Evolutionary conservation across 176 grass and related monocot genomes (phyloP).

Genomic region (Microstegium vimineum): DNA sequence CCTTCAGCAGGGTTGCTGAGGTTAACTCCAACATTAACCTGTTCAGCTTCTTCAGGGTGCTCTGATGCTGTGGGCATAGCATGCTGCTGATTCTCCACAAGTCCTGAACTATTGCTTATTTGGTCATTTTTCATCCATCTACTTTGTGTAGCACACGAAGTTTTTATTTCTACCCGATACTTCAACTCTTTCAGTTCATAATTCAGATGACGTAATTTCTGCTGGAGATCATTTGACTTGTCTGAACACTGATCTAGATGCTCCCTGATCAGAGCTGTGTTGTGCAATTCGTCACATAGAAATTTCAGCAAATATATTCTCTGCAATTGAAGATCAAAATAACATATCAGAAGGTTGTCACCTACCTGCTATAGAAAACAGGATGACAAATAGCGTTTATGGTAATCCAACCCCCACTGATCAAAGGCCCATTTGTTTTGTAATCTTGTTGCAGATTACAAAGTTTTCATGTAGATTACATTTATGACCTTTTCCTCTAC

Average conservation of each 20-base stretch:
- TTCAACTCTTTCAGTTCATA: conserved; percentile 82
- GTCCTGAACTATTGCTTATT: conserved; percentile 32
- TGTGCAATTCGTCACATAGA: conserved; percentile 90
- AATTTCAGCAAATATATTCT: conserved; percentile 89
- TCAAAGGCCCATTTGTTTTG: not conserved
- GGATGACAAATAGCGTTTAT: conserved; percentile 1
- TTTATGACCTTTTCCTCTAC: not conserved
- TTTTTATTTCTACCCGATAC: conserved; percentile 56
- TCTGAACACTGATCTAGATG: conserved; percentile 88
- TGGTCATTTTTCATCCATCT: conserved; percentile 50
- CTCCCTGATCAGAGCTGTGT: conserved; percentile 82
- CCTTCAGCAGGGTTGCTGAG: conserved; percentile 41
- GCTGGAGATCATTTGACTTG: conserved; percentile 75
- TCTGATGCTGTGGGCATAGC: conserved; percentile 18
- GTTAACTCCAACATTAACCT: conserved; percentile 41
- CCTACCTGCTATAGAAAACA: conserved; percentile 23
- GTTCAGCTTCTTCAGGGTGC: conserved; percentile 36
- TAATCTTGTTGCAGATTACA: not conserved
- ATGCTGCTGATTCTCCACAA: conserved; percentile 38
- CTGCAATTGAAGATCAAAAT: conserved; percentile 51
- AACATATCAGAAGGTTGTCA: conserved; percentile 35
- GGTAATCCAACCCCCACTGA: not conserved
- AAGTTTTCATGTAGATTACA: not conserved
- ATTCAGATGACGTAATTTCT: conserved; percentile 65
- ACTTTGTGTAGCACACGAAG: conserved; percentile 40